These are phyloP conservation scores for Halenospora varia DNA, from an alignment of 495 filamentous ascomycete species.

Conservation along the genomic window DNA sequence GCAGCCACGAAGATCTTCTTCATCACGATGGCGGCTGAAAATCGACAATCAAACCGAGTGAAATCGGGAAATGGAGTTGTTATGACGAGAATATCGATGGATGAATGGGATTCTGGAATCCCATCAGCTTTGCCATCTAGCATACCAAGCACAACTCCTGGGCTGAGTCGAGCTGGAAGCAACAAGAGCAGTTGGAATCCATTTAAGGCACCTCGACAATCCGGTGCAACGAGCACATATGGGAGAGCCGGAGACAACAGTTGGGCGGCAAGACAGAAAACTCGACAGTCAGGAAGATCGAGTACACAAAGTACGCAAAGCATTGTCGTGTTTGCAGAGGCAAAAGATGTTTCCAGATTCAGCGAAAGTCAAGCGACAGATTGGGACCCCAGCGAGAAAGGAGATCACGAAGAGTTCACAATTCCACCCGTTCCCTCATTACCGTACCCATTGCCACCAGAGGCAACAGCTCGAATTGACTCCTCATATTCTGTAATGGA, in stretches of 20 bases:
- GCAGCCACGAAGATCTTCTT: background rate
- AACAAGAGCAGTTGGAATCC: background rate
- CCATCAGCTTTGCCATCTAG: background rate
- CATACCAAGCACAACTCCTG: background rate
- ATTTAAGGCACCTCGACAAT: background rate
- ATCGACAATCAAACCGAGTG: background rate
- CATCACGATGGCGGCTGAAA: background rate
- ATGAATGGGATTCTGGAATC: background rate
- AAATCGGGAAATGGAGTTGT: background rate
- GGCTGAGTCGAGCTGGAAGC: background rate
- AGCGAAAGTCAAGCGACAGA: background rate
- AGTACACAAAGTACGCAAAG: background rate
- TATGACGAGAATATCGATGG: background rate
- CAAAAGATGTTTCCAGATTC: background rate
- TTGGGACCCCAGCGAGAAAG: background rate
- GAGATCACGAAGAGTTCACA: background rate
- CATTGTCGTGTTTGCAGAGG: background rate
- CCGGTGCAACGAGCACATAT: background rate
- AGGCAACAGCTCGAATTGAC: background rate
- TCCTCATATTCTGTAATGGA: background rate
- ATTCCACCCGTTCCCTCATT: background rate
- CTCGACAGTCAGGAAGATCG: background rate
- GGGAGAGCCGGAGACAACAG: background rate
- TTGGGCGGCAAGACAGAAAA: background rate
- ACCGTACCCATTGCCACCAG: background rate